phyloP scores from a whole-genome alignment of 345 rosid genomes.

The Eucalyptus regnans region DNA sequence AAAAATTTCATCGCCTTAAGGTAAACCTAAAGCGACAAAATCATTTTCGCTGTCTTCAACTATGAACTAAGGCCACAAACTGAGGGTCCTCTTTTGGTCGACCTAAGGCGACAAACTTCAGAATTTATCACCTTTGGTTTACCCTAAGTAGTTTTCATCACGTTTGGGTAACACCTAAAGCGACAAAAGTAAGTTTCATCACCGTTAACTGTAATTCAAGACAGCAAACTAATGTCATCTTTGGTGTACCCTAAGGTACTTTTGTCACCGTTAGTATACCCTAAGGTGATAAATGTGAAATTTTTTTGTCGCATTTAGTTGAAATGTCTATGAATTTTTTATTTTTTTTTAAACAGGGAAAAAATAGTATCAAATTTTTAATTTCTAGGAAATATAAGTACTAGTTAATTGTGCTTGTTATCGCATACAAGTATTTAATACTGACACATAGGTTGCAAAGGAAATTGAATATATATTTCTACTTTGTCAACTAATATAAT shows the following conservation, averaged over 20 bases:
- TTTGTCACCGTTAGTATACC: not conserved
- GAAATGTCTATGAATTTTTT: not conserved
- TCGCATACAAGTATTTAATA: not conserved
- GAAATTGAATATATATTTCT: not conserved
- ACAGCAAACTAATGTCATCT: not conserved
- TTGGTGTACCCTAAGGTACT: not conserved
- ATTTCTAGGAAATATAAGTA: not conserved
- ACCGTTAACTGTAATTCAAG: not conserved
- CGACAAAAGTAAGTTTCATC: not conserved
- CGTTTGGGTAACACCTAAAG: not conserved
- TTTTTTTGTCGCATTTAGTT: not conserved
- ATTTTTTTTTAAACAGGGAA: not conserved
- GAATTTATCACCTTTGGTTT: not conserved
- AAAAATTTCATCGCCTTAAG: not conserved
- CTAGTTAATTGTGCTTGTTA: not conserved
- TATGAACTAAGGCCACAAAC: not conserved
- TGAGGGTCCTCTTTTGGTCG: not conserved
- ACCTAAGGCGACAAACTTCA: not conserved
- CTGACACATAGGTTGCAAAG: not conserved
- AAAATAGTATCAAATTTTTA: not conserved
- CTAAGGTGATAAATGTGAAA: not conserved
- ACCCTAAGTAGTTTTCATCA: not conserved
- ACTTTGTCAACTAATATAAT: not conserved
- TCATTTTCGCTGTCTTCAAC: not conserved
- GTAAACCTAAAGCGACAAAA: not conserved